Evolutionary conservation across 768 basidiomycete genomes (phyloP), one percentile per base, ranked within the genome.

Genomic region (Fomitopsis pulvina): DNA sequence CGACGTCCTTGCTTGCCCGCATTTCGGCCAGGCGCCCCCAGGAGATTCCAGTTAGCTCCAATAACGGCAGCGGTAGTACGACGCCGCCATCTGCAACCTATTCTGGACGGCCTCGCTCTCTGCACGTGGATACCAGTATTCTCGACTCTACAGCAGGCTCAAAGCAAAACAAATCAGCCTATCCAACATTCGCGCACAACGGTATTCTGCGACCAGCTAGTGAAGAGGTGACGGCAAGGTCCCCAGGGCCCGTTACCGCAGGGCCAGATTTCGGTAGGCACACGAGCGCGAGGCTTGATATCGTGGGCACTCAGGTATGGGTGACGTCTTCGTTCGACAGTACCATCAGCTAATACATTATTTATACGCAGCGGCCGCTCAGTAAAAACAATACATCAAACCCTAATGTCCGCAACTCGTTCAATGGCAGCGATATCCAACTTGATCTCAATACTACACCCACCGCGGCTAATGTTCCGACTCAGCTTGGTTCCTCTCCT

Each of bases 81-180:
- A 78, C 71, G 24, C 66, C 73, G 27, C 64, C 70, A 24, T 80
- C 63, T 72, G 77, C 68, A 67, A 74, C 51, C 71, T 50, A 54
- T 43, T 57, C 57, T 50, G 60, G 85, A 43, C 84, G 86, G 21
- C 84, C 79, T 4, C 85, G 85, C 29, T 76, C 81, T 34, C 68
- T 91, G 60, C 74, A 85, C 28, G 84, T 91, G 46, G 86, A 90
- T 62, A 91, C 88, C 0, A 74, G 81, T 29, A 71, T 79, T 26
- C 68, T 87, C 41, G 68, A 70, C 38, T 49, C 63, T 25, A 79
- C 79, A 52, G 73, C 75, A 9, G 66, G 78, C 41, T 71, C 79
- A 27, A 82, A 78, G 59, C 87, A 89, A 70, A 91, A 91, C 69
- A 92, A 92, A 66, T 90, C 88, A 8, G 88, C 88, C 0, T 91